Evolutionary conservation across 2,329 filamentous ascomycete species (phyloP).

Genomic region (Penicillium rolfsii): DNA sequence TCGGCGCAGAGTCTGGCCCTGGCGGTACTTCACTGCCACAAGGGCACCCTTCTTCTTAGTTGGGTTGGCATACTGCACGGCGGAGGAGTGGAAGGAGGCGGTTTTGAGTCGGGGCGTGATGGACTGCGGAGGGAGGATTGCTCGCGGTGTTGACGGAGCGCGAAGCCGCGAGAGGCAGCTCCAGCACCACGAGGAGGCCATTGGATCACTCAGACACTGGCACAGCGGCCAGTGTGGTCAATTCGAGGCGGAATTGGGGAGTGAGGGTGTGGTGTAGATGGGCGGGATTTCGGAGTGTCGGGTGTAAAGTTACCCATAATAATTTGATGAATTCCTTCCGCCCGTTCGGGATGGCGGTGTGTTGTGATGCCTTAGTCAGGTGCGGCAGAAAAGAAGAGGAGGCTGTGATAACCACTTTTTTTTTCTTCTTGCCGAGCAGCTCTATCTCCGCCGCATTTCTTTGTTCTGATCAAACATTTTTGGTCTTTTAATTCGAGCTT

Average conservation of each 20-base stretch:
- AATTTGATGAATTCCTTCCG: constrained; percentile 31
- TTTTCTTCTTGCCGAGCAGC: constrained; percentile 32
- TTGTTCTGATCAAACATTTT: background rate
- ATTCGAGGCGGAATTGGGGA: constrained; percentile 29
- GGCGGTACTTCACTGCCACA: constrained; percentile 41
- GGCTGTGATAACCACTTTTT: constrained; percentile 38
- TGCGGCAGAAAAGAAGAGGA: constrained; percentile 29
- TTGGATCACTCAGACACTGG: constrained; percentile 43
- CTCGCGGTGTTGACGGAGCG: constrained; percentile 45
- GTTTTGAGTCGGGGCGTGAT: constrained; percentile 50
- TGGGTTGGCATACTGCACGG: constrained; percentile 42
- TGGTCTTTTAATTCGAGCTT: background rate
- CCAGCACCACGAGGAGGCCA: constrained; percentile 63
- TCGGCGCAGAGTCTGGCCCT: constrained; percentile 47
- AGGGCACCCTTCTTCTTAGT: constrained; percentile 55
- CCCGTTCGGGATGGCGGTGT: constrained; percentile 31
- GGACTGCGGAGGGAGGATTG: constrained; percentile 45
- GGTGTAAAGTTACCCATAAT: constrained; percentile 22
- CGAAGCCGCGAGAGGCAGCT: constrained; percentile 59
- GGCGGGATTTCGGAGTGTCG: constrained; percentile 13
- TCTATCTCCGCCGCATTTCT: constrained; percentile 13
- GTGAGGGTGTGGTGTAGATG: constrained; percentile 14
- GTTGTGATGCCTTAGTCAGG: constrained; percentile 24
- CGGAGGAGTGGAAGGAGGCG: constrained; percentile 51
- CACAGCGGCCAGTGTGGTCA: constrained; percentile 36